Evolutionary conservation across 352 stramenopile species (phyloP), one percentile per base, ranked within the genome.

Genomic region (Albugo laibachii): DNA sequence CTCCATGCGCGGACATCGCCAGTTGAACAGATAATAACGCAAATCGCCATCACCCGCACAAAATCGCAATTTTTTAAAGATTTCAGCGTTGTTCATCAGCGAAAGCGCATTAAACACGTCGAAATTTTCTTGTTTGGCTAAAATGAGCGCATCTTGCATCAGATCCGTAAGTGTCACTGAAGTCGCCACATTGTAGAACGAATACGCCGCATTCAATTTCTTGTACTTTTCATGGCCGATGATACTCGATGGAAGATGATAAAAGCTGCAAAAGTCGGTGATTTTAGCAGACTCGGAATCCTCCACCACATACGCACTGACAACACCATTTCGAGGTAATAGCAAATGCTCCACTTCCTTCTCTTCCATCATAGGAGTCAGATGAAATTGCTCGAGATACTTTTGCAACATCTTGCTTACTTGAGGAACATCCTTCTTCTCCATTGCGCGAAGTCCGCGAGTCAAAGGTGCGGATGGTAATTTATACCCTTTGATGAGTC

Each of bases 261-360:
- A 99, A 56, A 97, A 99, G 64, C 76, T 87, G 45, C 77, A 89
- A 39, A 98, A 79, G 63, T 98, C 92, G 21, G 83, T 97, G 46
- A 98, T 56, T 34, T 80, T 64, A 50, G 83, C 62, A 31, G 58
- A 79, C 37, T 60, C 51, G 0, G 66, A 58, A 59, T 91, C 72
- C 41, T 88, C 72, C 1, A 93, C 66, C 15, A 95, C 79, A 62
- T 95, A 99, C 31, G 87, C 88, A 54, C 85, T 94, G 27, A 99
- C 85, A 18, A 99, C 96, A 6, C 81, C 83, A 2, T 82, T 59
- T 18, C 92, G 73, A 6, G 96, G 95, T 41, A 99, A 62, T 55
- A 99, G 80, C 94, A 94, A 99, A 72, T 99, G 96, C 3, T 62
- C 73, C 21, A 98, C 79, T 43, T 99, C 95, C 5, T 94, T 63